Evolutionary conservation across 208 protist species (phyloP).

Genomic region (Zelonia costaricensis): DNA sequence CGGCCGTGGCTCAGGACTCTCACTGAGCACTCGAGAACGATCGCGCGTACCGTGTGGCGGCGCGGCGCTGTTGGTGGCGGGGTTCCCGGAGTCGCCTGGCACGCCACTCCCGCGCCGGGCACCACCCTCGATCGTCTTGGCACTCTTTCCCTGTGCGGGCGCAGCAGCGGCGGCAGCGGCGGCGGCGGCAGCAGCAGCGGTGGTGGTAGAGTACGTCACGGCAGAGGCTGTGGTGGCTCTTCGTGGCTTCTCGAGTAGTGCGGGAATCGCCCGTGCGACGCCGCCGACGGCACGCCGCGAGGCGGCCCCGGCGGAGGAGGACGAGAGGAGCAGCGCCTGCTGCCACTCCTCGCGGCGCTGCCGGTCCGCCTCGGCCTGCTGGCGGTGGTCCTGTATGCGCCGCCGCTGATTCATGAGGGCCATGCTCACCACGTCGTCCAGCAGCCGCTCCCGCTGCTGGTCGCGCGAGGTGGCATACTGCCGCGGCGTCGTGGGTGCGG

Average conservation of each 20-base stretch:
- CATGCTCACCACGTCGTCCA: constrained; percentile 27
- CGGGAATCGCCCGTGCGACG: background rate
- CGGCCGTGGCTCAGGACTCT: constrained; percentile 24
- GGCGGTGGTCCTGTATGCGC: constrained; percentile 9
- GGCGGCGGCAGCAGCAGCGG: no score
- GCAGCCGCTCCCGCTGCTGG: constrained; percentile 26
- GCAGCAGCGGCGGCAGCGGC: background rate
- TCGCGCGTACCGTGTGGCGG: background rate
- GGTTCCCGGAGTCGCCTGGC: no score
- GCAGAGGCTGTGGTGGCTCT: background rate
- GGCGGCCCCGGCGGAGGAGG: background rate
- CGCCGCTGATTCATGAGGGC: constrained; percentile 22
- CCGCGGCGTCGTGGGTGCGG: background rate
- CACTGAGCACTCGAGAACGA: background rate
- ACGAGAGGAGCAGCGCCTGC: constrained; percentile 5
- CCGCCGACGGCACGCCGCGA: background rate
- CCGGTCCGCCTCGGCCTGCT: constrained; percentile 23
- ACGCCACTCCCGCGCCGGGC: no score
- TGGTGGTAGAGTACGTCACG: no score
- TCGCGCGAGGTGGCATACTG: constrained; percentile 2
- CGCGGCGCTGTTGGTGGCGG: background rate
- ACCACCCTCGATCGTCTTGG: no score
- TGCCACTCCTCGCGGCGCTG: constrained; percentile 20
- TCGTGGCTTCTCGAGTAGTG: background rate
- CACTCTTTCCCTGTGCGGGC: no score